Base-by-base conservation (phyloP, 78 protist species). In the Planoprotostelium fungivorum region DNA sequence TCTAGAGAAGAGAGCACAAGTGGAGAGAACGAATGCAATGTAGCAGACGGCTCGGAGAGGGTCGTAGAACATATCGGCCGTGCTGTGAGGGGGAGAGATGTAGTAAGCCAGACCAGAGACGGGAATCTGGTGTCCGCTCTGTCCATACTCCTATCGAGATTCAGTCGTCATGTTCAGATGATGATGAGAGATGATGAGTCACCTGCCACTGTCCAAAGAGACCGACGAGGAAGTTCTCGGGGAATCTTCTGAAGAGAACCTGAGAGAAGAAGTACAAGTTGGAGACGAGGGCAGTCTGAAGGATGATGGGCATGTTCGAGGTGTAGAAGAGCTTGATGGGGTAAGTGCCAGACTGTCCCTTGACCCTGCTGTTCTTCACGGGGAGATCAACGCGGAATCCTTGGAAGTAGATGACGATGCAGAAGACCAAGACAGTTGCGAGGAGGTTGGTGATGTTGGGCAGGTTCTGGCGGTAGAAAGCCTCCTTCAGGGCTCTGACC, bases 281-380 rank as follows among this genome's bases (percentile, higher is more conserved):
- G 92, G 98, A 93, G 34, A 98, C 96, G 37, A 99, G 95, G 73
- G 99, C 99, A 31, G 98, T 90, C 95, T 99, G 99, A 83, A 99
- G 97, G 94, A 99, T 98, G 96, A 99, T 98, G 87, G 99, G 99
- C 91, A 99, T 99, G 98, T 99, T 99, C 86, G 99, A 96, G 31
- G 99, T 99, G 98, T 99, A 99, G 98, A 99, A 99, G 87, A 99
- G 97, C 94, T 99, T 99, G 96, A 99, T 99, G 86, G 99, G 99
- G 97, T 99, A 98, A 1, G 95, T 37, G 34, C 96, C 98, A 84
- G 87, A 88, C 86, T 90, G 93, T 23, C 95, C 96, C 36, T 93
- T 37, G 25, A 89, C 34, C 86, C 95, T 91, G 36, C 92, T 37
- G 23, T 88, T 91, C 94, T 94, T 90, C 90, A 99, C 92, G 89